Evolutionary conservation across 129 eudicot genomes (phyloP).

Genomic region (Daucus carota): DNA sequence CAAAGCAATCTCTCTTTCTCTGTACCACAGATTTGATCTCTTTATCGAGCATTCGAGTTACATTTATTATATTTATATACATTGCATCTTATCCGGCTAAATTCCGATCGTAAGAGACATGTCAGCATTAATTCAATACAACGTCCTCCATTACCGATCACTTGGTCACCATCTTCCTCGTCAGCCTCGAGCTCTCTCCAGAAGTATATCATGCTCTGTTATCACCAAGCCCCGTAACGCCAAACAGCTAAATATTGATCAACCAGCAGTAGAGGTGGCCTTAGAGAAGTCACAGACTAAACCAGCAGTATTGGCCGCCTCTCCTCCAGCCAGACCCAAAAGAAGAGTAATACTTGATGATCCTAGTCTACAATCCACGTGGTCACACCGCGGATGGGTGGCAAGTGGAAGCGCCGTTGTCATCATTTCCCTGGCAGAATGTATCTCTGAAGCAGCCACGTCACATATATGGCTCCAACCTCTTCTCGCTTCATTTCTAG

Average conservation of each 20-base stretch:
- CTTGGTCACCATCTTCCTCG: constrained; percentile 6
- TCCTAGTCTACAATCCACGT: constrained; percentile 58
- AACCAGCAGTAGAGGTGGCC: constrained; percentile 7
- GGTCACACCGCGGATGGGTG: constrained; percentile 89
- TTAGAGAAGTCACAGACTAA: constrained; percentile 7
- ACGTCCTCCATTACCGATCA: constrained; percentile 12
- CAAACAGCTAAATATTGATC: constrained; percentile 11
- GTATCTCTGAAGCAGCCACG: constrained; percentile 23
- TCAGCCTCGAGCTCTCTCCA: not conserved
- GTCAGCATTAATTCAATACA: constrained; percentile 1
- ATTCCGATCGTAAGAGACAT: not conserved
- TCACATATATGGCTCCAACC: constrained; percentile 71
- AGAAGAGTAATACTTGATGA: constrained; percentile 13
- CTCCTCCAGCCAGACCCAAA: constrained; percentile 16
- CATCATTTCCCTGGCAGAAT: constrained; percentile 48
- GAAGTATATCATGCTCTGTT: constrained; percentile 30
- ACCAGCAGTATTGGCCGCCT: not conserved
- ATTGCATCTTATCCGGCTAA: not conserved
- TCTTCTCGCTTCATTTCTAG: constrained; percentile 44
- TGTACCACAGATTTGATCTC: not conserved
- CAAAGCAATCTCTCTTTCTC: not conserved
- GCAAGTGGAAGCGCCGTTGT: constrained; percentile 78
- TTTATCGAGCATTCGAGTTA: not conserved
- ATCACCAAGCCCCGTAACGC: constrained; percentile 23
- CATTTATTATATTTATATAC: not conserved